phyloP scores from a whole-genome alignment of 2,329 filamentous ascomycete species.

The Kalaharituber pfeilii region DNA sequence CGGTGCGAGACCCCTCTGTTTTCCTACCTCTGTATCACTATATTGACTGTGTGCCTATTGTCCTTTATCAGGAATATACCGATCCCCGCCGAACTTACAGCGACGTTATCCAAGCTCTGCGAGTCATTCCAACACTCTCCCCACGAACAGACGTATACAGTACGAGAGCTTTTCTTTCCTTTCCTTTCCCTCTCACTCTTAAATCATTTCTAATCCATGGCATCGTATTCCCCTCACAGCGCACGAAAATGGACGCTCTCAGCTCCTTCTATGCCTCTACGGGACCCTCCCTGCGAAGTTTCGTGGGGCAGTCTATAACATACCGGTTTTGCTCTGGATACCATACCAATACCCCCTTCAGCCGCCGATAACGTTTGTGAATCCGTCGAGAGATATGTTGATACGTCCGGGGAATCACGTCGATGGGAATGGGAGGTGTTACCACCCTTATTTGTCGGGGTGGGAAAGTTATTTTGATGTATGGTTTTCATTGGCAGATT shows the following conservation, averaged over 20 bases:
- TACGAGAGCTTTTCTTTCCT: conserved; percentile 35
- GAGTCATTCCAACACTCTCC: conserved; percentile 59
- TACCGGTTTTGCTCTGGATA: conserved; percentile 83
- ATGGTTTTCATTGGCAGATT: conserved; percentile 28
- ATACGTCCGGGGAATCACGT: conserved; percentile 90
- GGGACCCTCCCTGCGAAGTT: conserved; percentile 87
- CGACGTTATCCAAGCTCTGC: conserved; percentile 68
- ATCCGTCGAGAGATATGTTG: conserved; percentile 71
- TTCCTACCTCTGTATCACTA: background rate
- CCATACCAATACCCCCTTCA: conserved; percentile 79
- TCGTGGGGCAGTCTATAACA: conserved; percentile 73
- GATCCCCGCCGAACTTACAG: conserved; percentile 86
- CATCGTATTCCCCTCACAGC: conserved; percentile 34
- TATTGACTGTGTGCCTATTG: background rate
- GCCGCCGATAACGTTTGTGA: conserved; percentile 73
- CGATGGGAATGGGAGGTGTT: conserved; percentile 78
- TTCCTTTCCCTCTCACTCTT: background rate
- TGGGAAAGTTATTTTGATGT: conserved; percentile 88
- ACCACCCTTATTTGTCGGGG: conserved; percentile 84
- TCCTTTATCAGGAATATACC: conserved; percentile 58
- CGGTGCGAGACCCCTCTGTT: background rate
- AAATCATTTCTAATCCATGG: background rate
- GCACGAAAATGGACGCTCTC: conserved; percentile 72
- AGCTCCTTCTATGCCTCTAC: conserved; percentile 66
- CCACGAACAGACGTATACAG: conserved; percentile 92